Evolutionary conservation across 345 rosid species (phyloP), one percentile per base, ranked within the genome.

Genomic region (Populus pruinosa): DNA sequence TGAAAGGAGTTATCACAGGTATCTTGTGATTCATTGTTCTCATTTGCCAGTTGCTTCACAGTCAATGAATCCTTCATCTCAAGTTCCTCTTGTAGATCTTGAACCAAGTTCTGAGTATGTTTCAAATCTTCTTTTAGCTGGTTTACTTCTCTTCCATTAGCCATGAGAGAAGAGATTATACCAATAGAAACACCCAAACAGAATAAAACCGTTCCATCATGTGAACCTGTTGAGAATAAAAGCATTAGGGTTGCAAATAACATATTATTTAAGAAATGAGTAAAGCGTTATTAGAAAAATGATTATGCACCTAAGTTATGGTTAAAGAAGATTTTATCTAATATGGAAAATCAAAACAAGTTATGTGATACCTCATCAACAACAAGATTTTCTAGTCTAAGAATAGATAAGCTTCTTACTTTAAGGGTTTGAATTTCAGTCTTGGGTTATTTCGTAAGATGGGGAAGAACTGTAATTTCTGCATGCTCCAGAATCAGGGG

Each of bases 1-100:
- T 67, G 66, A 63, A 80, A 72, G 50, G 84, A 76, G 80, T 67
- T 71, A 47, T 84, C 72, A 78, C 41, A 76, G 12, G 85, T 75
- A 80, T 74, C 87, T 66, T 43, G 82, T 41, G 83, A 79, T 80
- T 78, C 85, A 64, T 50, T 75, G 38, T 85, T 87, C 81, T 88
- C 93, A 87, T 83, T 77, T 16, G 86, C 78, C 62, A 85, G 85
- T 83, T 89, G 92, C 83, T 87, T 84, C 77, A 88, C 86, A 5
- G 89, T 89, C 85, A 87, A 25, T 59, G 85, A 89, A 72, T 89
- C 93, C 87, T 88, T 88, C 87, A 81, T 86, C 84, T 91, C 91
- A 27, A 92, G 88, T 81, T 91, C 96, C 65, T 91, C 96, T 59
- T 91, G 93, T 50, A 95, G 81, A 85, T 90, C 96, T 81, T 88